phyloP scores from a whole-genome alignment of 2,329 filamentous ascomycete genomes.

The Thelonectria blattea region DNA sequence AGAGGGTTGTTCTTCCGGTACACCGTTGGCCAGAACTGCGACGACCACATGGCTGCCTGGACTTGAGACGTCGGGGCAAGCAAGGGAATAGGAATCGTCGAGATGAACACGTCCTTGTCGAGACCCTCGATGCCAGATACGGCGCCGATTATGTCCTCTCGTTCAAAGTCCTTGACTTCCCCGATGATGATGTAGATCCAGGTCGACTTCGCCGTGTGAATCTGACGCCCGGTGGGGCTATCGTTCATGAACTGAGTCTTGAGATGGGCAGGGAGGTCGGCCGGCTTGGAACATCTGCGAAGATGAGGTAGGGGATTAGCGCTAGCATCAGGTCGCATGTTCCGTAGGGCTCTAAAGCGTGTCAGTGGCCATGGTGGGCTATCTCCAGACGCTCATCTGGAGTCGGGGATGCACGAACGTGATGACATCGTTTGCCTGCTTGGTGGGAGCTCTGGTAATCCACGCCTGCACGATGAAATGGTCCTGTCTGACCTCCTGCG shows the following conservation, averaged over 20 bases:
- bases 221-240: slow-evolving; percentile 57
- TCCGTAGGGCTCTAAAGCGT: slow-evolving; percentile 57
- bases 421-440: slow-evolving; percentile 74
- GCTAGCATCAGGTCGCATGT: slow-evolving; percentile 63
- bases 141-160: slow-evolving; percentile 57
- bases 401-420: slow-evolving; percentile 59
- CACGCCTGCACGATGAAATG: slow-evolving; percentile 67
- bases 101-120: slow-evolving; percentile 62
- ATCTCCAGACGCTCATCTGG: neutral
- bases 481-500: slow-evolving; percentile 66
- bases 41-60: slow-evolving; percentile 76
- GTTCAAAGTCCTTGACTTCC: slow-evolving; percentile 57
- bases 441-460: slow-evolving; percentile 74
- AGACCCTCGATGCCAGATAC: slow-evolving; percentile 58
- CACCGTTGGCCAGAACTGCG: slow-evolving; percentile 81
- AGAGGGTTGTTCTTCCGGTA: slow-evolving; percentile 89
- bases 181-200: slow-evolving; percentile 66
- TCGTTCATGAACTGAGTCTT: slow-evolving; percentile 67
- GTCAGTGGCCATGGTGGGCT: slow-evolving; percentile 25
- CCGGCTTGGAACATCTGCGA: slow-evolving; percentile 75
- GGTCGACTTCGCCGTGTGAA: slow-evolving; percentile 65
- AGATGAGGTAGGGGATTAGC: slow-evolving; percentile 73
- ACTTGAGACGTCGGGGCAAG: slow-evolving; percentile 76
- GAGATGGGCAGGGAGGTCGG: slow-evolving; percentile 70
- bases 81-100: slow-evolving; percentile 71